These are phyloP conservation scores for Excoecaria agallocha DNA, from an alignment of 345 rosid genomes.

Conservation along the genomic window DNA sequence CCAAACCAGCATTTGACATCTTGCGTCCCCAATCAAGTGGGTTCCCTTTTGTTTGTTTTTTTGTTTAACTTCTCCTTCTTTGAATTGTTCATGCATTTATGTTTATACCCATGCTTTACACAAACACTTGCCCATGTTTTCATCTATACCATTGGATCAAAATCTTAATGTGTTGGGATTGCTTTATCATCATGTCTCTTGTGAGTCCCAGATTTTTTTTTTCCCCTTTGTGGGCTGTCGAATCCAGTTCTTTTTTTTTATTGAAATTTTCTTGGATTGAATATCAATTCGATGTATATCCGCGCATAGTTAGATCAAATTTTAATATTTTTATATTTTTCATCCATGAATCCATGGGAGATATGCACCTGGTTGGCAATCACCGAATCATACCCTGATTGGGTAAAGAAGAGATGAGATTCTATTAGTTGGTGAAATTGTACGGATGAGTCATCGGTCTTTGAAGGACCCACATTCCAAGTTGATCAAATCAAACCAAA, in stretches of 20 bases:
- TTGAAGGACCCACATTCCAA: constrained; percentile 20
- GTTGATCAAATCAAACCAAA: constrained; percentile 17
- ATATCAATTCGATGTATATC: too few species aligned
- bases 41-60: constrained; percentile 5
- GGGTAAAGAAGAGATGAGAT: not conserved
- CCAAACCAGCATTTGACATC: constrained; percentile 32
- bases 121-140: not conserved
- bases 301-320: too few species aligned
- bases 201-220: not conserved
- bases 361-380: too few species aligned
- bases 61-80: not conserved
- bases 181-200: not conserved
- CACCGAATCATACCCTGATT: too few species aligned
- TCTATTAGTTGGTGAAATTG: constrained; percentile 2
- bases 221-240: not conserved
- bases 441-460: constrained; percentile 34
- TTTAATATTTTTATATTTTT: too few species aligned
- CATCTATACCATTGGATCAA: constrained; percentile 4
- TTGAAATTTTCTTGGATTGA: not conserved
- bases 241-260: constrained; percentile 5
- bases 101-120: not conserved
- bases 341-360: too few species aligned
- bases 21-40: constrained; percentile 17
- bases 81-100: constrained; percentile 21
- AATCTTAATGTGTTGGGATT: constrained; percentile 12